Evolutionary conservation across 495 filamentous ascomycete species (phyloP).

Genomic region (Neurospora discreta): DNA sequence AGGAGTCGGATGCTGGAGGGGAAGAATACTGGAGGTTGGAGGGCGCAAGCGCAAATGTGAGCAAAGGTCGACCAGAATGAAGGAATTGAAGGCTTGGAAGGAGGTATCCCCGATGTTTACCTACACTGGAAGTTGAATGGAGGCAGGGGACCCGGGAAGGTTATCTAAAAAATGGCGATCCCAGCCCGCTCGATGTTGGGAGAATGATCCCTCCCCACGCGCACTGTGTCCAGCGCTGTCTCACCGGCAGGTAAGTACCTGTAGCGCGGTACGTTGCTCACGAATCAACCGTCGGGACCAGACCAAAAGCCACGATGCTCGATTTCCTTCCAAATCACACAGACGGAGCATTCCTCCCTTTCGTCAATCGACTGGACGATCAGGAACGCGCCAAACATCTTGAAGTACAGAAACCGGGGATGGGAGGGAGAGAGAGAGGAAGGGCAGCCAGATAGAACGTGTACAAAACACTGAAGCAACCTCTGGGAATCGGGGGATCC

Average conservation of each 20-base stretch:
- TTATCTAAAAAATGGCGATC: background rate
- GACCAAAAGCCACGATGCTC: background rate
- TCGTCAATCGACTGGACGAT: background rate
- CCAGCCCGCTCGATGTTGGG: background rate
- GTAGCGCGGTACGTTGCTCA: background rate
- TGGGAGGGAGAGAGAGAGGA: background rate
- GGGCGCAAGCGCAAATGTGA: background rate
- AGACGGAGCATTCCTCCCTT: background rate
- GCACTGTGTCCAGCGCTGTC: background rate
- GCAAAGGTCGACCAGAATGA: background rate
- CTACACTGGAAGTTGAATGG: background rate
- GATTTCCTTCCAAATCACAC: background rate
- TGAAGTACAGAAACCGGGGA: background rate
- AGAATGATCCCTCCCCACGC: background rate
- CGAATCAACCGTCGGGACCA: background rate
- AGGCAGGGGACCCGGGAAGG: background rate
- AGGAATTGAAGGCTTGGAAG: background rate
- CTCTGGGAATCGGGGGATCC: background rate
- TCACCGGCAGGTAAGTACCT: background rate
- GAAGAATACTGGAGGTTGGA: background rate
- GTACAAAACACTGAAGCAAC: background rate
- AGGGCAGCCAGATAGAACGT: background rate
- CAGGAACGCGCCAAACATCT: background rate
- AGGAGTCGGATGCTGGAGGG: background rate
- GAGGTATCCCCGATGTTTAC: background rate